Conservation (phyloP, 192 early-diverging fungal species). For the Coemansia sp. region DNA sequence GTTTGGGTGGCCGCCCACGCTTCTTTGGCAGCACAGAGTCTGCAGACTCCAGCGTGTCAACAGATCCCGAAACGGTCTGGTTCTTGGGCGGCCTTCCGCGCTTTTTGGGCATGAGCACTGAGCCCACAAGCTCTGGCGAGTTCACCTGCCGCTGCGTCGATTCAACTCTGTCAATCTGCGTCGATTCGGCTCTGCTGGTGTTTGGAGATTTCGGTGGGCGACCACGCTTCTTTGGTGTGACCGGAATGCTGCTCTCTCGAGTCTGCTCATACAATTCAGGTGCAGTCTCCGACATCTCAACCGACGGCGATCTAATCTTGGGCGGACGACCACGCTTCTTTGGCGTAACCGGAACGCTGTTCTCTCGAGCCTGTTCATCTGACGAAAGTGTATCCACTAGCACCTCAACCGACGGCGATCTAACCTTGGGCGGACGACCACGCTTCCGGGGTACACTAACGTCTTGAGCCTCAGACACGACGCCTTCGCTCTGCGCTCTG, state of each 20-base stretch:
- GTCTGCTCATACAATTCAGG: neutral
- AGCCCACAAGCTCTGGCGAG: neutral
- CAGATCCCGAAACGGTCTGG: neutral
- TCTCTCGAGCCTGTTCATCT: neutral
- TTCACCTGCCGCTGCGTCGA: neutral
- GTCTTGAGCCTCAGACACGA: neutral
- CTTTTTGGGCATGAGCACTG: slow-evolving; percentile 1
- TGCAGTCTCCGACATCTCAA: neutral
- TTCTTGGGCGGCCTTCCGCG: neutral
- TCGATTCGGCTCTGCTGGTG: neutral
- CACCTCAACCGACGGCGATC: neutral
- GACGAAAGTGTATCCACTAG: neutral
- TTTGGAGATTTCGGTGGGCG: neutral
- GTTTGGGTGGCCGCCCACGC: slow-evolving; percentile 9
- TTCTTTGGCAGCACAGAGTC: neutral
- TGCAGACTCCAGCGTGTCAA: neutral
- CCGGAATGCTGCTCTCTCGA: neutral
- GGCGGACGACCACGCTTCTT: slow-evolving; percentile 17
- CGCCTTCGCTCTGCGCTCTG: neutral
- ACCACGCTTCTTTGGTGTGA: slow-evolving; percentile 5
- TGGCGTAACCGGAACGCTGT: neutral
- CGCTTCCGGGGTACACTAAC: slow-evolving; percentile 1
- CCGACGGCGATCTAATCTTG: neutral
- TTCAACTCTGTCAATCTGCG: neutral
- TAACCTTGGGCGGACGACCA: neutral